phyloP scores from a whole-genome alignment of 164 flowering plant species.

The Sedum album region DNA sequence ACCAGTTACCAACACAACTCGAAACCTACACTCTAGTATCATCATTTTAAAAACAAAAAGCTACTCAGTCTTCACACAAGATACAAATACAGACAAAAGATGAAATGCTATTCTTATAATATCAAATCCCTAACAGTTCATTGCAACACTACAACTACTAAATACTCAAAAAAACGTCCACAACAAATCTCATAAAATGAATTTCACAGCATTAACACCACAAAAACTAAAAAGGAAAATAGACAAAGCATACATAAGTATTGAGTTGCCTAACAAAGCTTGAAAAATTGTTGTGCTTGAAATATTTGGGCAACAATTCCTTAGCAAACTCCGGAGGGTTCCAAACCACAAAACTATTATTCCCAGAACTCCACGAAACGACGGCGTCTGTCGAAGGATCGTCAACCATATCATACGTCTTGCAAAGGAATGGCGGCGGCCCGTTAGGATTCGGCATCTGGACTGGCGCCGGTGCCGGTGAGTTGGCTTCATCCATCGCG shows the following conservation, averaged over 20 bases:
- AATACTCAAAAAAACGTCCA: no score
- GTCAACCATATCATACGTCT: conserved; percentile 17
- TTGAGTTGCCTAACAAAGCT: conserved; percentile 3
- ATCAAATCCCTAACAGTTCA: not conserved
- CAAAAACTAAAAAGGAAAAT: not conserved
- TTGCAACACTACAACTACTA: no score
- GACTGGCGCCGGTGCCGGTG: not conserved
- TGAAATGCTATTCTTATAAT: no score
- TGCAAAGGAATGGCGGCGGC: conserved; percentile 13
- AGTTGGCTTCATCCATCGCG: not conserved
- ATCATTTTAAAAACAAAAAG: no score
- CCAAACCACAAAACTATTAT: conserved; percentile 8
- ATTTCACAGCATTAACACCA: not conserved
- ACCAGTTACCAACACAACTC: no score
- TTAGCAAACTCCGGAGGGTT: conserved; percentile 5
- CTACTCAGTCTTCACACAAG: no score
- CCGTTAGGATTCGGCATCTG: conserved; percentile 1
- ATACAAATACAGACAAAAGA: no score
- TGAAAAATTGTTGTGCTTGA: conserved; percentile 6
- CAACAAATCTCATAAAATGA: not conserved
- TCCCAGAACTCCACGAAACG: conserved; percentile 12
- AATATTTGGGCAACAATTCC: conserved; percentile 3
- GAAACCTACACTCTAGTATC: no score
- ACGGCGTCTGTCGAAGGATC: conserved; percentile 9
- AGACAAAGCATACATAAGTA: not conserved